A percentile compares a stretch with the other conserved stretches of the same genome.
Conservation (phyloP, 257 asterid species). For the Lithospermum erythrorhizon region DNA sequence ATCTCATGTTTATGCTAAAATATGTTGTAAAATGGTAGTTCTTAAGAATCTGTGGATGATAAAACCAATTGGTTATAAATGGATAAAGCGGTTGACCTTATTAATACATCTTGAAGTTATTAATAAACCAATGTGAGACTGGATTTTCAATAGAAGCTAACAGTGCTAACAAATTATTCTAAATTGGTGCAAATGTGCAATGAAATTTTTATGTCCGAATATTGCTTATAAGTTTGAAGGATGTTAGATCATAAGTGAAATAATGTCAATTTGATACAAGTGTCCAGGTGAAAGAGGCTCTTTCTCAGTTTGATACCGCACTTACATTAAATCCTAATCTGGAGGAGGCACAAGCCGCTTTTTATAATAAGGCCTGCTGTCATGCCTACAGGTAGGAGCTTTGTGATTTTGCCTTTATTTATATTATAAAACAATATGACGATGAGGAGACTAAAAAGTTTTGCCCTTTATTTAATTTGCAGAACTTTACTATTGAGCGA, state of each 20-base stretch:
- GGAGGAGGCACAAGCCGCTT: constrained; percentile 83
- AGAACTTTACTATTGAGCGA: not conserved
- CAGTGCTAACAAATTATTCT: not conserved
- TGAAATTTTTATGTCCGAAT: not conserved
- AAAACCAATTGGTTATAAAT: too few species aligned
- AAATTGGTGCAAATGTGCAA: too few species aligned
- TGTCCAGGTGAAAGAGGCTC: constrained; percentile 91
- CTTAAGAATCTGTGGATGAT: too few species aligned
- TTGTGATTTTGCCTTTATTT: not conserved
- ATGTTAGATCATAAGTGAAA: constrained; percentile 4
- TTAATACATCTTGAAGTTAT: too few species aligned
- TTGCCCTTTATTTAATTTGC: not conserved
- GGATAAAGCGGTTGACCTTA: too few species aligned
- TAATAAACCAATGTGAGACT: too few species aligned
- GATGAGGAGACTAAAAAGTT: not conserved
- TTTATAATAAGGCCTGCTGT: constrained; percentile 94
- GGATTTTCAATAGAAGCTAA: too few species aligned
- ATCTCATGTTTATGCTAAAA: too few species aligned
- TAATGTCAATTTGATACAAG: not conserved
- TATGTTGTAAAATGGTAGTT: too few species aligned
- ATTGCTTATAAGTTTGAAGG: constrained; percentile 4
- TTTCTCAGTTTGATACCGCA: constrained; percentile 70
- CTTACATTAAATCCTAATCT: constrained; percentile 77
- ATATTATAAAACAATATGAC: not conserved
- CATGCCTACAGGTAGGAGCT: constrained; percentile 75